Percentiles rank a stretch among this genome's conserved stretches.
These are phyloP conservation scores for Collybiopsis luxurians DNA, from an alignment of 768 basidiomycete genomes.

Conservation along the genomic window DNA sequence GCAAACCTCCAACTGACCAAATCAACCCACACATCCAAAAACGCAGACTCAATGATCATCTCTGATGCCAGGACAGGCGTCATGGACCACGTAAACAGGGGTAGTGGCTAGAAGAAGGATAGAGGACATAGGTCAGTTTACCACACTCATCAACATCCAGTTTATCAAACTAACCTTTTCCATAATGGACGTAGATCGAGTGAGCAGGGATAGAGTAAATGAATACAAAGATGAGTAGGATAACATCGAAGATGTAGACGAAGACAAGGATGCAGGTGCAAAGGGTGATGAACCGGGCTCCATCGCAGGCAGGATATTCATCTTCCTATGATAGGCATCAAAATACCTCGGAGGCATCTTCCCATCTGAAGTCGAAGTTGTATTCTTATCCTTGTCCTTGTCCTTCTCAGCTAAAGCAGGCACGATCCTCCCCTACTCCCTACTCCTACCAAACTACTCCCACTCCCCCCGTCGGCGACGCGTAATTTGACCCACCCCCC, in stretches of 20 bases:
- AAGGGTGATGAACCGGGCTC: slow-evolving; percentile 48
- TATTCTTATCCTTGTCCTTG: slow-evolving; percentile 28
- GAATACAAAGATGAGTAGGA: not conserved
- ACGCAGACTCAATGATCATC: slow-evolving; percentile 86
- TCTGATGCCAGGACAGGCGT: slow-evolving; percentile 66
- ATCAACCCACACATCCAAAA: slow-evolving; percentile 85
- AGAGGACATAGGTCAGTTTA: too few relatives aligned
- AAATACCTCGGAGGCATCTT: slow-evolving; percentile 62
- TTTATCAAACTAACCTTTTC: slow-evolving; percentile 44
- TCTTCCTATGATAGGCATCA: slow-evolving; percentile 71
- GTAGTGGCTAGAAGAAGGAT: slow-evolving; percentile 22
- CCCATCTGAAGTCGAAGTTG: not conserved
- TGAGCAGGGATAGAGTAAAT: not conserved
- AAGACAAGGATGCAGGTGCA: not conserved
- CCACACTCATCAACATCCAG: not conserved
- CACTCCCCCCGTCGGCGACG: not conserved
- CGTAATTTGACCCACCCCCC: not conserved
- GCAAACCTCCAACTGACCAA: slow-evolving; percentile 46
- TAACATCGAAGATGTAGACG: not conserved
- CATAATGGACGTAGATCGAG: slow-evolving; percentile 41
- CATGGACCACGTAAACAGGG: slow-evolving; percentile 92
- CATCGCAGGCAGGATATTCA: slow-evolving; percentile 61
- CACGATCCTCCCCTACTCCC: slow-evolving; percentile 76
- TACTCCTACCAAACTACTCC: slow-evolving; percentile 28
- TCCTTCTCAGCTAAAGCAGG: slow-evolving; percentile 42